phyloP scores from a whole-genome alignment of 2,329 filamentous ascomycete species.

The Colletotrichum endophyticum region DNA sequence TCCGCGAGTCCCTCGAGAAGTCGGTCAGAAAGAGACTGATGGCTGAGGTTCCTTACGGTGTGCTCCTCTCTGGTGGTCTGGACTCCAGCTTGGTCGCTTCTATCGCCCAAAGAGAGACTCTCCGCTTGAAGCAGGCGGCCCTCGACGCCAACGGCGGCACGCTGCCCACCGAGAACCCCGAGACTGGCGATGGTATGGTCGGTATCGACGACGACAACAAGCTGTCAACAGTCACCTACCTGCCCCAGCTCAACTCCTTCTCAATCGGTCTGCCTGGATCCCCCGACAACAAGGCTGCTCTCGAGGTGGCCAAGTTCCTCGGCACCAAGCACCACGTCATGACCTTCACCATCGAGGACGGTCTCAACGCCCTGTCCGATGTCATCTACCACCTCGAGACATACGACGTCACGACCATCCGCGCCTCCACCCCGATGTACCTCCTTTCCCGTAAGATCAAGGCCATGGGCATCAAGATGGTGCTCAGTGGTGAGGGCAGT shows the following conservation, averaged over 20 bases:
- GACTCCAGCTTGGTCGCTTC: slow-evolving; percentile 95
- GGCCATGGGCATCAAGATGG: slow-evolving; percentile 99
- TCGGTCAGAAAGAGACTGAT: slow-evolving; percentile 96
- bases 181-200: slow-evolving; percentile 75
- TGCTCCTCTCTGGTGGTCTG: slow-evolving; percentile 90
- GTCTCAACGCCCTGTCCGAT: slow-evolving; percentile 93
- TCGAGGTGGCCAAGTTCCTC: slow-evolving; percentile 94
- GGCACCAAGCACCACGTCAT: slow-evolving; percentile 98
- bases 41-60: slow-evolving; percentile 98
- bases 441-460: slow-evolving; percentile 98
- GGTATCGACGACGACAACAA: slow-evolving; percentile 94
- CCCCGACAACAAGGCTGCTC: slow-evolving; percentile 88
- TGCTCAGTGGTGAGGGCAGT: slow-evolving; percentile 92
- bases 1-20: slow-evolving; percentile 85
- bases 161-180: slow-evolving; percentile 57
- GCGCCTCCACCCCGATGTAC: slow-evolving; percentile 98
- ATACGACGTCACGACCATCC: slow-evolving; percentile 98
- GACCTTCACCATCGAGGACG: slow-evolving; percentile 97
- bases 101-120: slow-evolving; percentile 92
- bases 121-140: slow-evolving; percentile 73
- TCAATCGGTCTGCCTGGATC: slow-evolving; percentile 95
- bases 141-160: slow-evolving; percentile 49
- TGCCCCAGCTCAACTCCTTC: slow-evolving; percentile 97
- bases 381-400: slow-evolving; percentile 98
- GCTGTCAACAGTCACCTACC: slow-evolving; percentile 85